Evolutionary conservation across 805 yeast genomes (phyloP).

Genomic region (Scheffersomyces ergatensis): DNA sequence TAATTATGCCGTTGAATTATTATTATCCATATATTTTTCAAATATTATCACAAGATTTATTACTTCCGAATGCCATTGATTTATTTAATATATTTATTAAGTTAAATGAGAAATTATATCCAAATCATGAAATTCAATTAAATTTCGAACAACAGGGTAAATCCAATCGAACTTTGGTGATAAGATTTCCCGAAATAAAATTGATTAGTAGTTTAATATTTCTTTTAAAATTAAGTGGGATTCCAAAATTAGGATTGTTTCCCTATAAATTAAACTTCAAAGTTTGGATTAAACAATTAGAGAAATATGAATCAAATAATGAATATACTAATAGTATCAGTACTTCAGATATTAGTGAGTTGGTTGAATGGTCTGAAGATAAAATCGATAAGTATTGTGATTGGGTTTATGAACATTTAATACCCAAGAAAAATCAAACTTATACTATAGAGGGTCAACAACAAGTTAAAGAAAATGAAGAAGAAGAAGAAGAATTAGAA

Average conservation of each 20-base stretch:
- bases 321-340: conserved; percentile 9
- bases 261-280: not conserved
- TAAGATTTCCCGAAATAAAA: conserved; percentile 35
- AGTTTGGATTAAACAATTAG: conserved; percentile 17
- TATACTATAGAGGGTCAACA: not conserved
- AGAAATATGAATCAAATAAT: conserved; percentile 14
- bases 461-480: not conserved
- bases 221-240: conserved; percentile 30
- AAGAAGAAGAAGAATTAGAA: conserved; percentile 9
- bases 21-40: conserved; percentile 40
- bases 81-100: conserved; percentile 34
- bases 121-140: conserved; percentile 1
- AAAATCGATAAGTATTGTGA: conserved; percentile 47
- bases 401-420: conserved; percentile 43
- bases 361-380: conserved; percentile 48
- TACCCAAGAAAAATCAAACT: conserved; percentile 17
- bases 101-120: conserved; percentile 10
- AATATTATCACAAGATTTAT: conserved; percentile 37
- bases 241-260: not conserved
- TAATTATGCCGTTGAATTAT: conserved; percentile 17
- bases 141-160: not conserved
- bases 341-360: conserved; percentile 15
- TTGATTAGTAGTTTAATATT: conserved; percentile 29
- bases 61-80: conserved; percentile 50
- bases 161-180: not conserved